Base-by-base conservation (phyloP, 805 yeast species). In the Clavispora phyllophila region DNA sequence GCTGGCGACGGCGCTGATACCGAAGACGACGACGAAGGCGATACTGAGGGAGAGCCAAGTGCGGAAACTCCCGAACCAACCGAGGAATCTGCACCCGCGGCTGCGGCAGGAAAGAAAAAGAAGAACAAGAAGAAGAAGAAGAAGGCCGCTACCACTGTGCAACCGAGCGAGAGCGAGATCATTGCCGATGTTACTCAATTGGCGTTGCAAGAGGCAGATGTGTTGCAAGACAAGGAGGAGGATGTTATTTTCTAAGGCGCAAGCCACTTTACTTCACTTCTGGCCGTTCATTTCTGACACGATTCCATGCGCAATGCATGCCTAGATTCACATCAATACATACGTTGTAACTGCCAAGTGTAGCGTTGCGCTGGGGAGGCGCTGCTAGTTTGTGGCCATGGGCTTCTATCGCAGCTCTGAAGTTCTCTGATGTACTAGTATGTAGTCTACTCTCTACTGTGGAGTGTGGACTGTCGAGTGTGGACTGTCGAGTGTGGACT, bases 161-260 rank as follows among this genome's bases (percentile, higher is more conserved):
- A 44, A 35, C 47, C 47, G 12, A 44, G 44, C 35, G 55, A 51
- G 37, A 43, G 43, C 23, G 44, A 49, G 29, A 33, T 62, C 43
- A 57, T 56, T 46, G 62, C 57, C 31, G 62, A 56, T 27, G 59
- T 64, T 47, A 56, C 58, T 46, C 49, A 55, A 36, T 55, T 62
- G 53, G 65, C 53, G n/a, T 41, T 41, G 14, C 51, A 42, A 8
- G 49, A 40, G 15, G 60, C 44, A 9, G 65, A 66, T 40, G 54
- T 68, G 25, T 65, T 69, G 38, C 53, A 68, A 38, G 72, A 72
- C 44, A 60, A 60, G 23, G 77, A 72, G 47, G 76, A 72, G 39
- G 78, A 73, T 48, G 72, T 73, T 41, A 68, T 68, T 38, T 70
- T 70, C 48, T 68, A 56, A 17, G 20, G 8, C 32, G 32, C 32